Base-by-base conservation (phyloP, 2,329 filamentous ascomycete species). In the Ascosphaera aggregata region DNA sequence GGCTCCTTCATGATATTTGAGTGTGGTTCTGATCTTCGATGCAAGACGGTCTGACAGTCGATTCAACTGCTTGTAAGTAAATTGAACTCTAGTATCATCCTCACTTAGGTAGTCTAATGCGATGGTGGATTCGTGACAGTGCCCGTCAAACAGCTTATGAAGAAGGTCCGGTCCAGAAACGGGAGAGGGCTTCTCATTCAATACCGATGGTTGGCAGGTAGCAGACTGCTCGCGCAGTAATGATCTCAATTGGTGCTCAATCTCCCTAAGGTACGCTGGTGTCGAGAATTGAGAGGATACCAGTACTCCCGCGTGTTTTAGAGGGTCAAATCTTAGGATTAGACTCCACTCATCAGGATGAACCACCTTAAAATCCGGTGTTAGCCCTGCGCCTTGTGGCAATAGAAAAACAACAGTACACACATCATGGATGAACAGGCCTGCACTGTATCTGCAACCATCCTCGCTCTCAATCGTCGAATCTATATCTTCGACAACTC, bases 31-130 rank as follows among this genome's bases (percentile, higher is more conserved):
- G 35, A 77, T 66, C 17, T 59, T 60, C 9, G 53, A 48, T 13
- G 77, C 73, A 27, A 84, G 56, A 2, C 46, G 47, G 38, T 69
- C 58, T 8, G 77, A 71, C 20, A 64, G 58, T 19, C 51, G 46
- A 49, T 85, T 73, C 17, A 89, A 59, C 34, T 73, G 56, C 8
- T 51, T 41, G 50, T 85, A 91, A 0, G 73, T 71, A 34, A 80
- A 51, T 1, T 50, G 57, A 8, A 54, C 56, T 19, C 57, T 58
- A 19, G 49, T 50, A 19, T 62, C 65, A 45, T 67, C 59, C 35
- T 60, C 47, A 42, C 62, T 56, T 20, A 71, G 60, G 49, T 73
- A 79, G 41, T 84, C 76, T 43, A 85, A 65, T 5, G 79, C 78
- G 32, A 56, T 54, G 4, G 50, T 47, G 36, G 54, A 47, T 18